phyloP scores from a whole-genome alignment of 163 green algal genomes.

The Chlorella variabilis region DNA sequence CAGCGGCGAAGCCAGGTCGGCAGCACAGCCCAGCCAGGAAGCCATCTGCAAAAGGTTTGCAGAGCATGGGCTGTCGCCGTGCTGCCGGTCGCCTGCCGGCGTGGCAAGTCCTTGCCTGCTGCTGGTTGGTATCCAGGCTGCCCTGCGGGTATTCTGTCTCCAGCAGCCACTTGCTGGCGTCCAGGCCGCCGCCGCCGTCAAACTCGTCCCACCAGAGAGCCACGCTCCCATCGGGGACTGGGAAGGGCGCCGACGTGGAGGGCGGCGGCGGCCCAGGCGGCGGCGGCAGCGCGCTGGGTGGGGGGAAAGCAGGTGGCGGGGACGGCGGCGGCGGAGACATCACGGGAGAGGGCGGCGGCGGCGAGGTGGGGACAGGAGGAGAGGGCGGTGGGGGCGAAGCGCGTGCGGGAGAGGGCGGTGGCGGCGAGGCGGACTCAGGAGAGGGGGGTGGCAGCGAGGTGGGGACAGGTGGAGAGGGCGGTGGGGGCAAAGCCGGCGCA shows the following conservation, averaged over 20 bases:
- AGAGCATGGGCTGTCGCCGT: not conserved
- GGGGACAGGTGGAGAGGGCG: too few relatives aligned
- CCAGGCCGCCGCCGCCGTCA: constrained; percentile 19
- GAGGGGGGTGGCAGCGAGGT: not conserved
- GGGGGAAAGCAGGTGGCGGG: not conserved
- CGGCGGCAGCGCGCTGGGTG: not conserved
- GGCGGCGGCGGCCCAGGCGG: not conserved
- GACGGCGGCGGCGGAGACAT: not conserved
- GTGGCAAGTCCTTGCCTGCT: constrained; percentile 8
- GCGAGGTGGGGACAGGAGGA: not conserved
- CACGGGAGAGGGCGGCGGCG: not conserved
- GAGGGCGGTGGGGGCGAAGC: not conserved
- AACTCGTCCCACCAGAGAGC: constrained; percentile 49
- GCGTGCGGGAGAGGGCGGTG: not conserved
- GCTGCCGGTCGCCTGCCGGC: too few relatives aligned
- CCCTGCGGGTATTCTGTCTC: constrained; percentile 3
- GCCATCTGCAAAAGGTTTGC: not conserved
- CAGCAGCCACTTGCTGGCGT: constrained; percentile 38
- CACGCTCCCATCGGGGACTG: not conserved
- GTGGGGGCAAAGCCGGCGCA: not conserved
- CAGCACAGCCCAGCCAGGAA: not conserved
- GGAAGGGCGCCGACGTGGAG: not conserved
- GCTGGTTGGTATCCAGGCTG: not conserved
- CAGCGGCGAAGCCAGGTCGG: not conserved
- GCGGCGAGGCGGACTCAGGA: too few relatives aligned